These are phyloP conservation scores for Podila verticillata DNA, from an alignment of 192 early-diverging fungal genomes.

Conservation along the genomic window DNA sequence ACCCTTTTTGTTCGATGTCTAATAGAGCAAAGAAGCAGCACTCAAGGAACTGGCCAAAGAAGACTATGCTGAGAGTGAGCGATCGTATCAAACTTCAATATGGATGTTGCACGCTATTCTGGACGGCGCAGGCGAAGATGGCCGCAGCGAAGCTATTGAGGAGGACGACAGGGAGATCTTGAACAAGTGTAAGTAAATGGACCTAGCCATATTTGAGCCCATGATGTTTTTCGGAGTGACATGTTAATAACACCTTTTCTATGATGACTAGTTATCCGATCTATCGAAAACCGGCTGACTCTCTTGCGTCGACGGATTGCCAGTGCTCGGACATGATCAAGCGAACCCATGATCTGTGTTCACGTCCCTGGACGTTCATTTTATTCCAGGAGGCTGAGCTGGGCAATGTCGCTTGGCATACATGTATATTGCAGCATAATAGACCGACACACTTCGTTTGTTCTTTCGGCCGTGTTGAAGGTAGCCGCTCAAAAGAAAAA, in stretches of 20 bases:
- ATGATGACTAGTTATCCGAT: conserved; percentile 27
- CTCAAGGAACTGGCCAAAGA: conserved; percentile 72
- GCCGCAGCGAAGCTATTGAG: conserved; percentile 57
- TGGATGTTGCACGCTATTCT: conserved; percentile 80
- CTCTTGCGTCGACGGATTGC: conserved; percentile 25
- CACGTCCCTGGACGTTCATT: no score
- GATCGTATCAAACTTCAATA: conserved; percentile 78
- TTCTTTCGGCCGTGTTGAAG: no score
- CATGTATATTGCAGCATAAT: no score
- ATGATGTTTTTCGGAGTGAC: not conserved
- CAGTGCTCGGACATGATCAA: conserved; percentile 12
- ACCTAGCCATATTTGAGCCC: not conserved
- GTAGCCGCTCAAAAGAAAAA: no score
- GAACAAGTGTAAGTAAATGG: conserved; percentile 57
- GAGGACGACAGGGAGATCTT: conserved; percentile 63
- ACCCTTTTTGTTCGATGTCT: not conserved
- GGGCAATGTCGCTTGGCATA: no score
- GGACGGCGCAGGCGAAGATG: conserved; percentile 52
- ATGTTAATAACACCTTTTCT: not conserved
- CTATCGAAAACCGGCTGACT: conserved; percentile 32
- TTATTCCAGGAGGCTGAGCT: no score
- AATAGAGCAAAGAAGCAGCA: conserved; percentile 67
- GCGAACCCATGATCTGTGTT: no score
- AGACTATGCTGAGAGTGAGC: conserved; percentile 73
- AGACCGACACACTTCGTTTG: no score